Base-by-base conservation (phyloP, 345 rosid species). In the Abelmoschus esculentus region DNA sequence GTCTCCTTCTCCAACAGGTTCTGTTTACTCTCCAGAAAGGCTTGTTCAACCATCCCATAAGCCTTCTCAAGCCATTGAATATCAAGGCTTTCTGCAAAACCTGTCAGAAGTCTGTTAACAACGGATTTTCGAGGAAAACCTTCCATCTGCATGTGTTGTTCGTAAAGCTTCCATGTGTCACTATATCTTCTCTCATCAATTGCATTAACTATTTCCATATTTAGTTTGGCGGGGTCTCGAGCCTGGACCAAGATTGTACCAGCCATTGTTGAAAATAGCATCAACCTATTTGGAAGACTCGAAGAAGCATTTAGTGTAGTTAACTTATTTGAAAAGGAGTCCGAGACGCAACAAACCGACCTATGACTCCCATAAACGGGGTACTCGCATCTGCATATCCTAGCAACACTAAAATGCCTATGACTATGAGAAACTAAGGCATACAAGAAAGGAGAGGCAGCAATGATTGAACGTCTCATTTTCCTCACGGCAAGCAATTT, bases 161-260 rank as follows among this genome's bases (percentile, higher is more conserved):
- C 90, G 73, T 75, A 85, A 66, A 89, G 72, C 75, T 77, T 84
- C 97, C 97, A 91, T 17, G 84, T 79, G 70, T 86, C 91, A 19
- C 69, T 63, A 57, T 79, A 80, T 54, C 85, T 83, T 44, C 26
- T 65, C 70, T 80, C 87, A 71, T 88, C 83, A 68, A 91, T 78
- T 11, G 97, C 90, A 69, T 71, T 74, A 74, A 86, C 86, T 62
- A 95, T 83, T 32, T 84, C 90, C 58, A 73, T 55, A 71, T 82
- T 85, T 61, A 91, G 74, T 66, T 86, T 91, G 11, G 93, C 86
- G 2, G 93, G 86, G 78, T 91, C 93, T 50, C 86, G 84, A 19
- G 97, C 96, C 74, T 90, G 97, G 44, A 90, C 88, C 79, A 91
- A 75, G 67, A 88, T 75, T 8, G 97, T 80, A 74, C 87, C 85